Evolutionary conservation across 208 protist genomes (phyloP), one percentile per base, ranked within the genome.

Genomic region (Wallacemonas sp.): DNA sequence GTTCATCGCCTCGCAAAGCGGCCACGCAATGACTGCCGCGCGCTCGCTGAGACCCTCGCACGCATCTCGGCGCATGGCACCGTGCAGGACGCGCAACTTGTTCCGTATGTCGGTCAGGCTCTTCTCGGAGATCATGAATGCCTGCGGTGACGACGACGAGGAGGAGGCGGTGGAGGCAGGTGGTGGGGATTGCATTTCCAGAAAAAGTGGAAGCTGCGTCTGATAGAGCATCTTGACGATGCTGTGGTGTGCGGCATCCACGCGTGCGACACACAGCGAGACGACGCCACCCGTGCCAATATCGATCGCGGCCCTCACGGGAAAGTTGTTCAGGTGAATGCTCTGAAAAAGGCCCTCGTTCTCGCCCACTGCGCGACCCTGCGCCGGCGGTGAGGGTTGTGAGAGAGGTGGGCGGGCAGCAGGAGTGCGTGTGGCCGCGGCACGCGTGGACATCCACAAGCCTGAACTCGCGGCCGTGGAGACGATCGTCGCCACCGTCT

Each of bases 291-390:
- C 87, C 2, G 84, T 91, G 31, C 90, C 90, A 65, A 96, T 91
- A 55, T 96, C 90, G 26, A 96, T 91, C 18, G 90, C 90, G 1
- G 90, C 90, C 12, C 90, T 79, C 23, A 96, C 79, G n/a, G 90
- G 90, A 39, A 91, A 92, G 1, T 61, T 55, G 28, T 96, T 96
- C 25, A 93, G 67, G 63, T 90, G 81, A 10, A 84, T 57, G 59
- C 87, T 86, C 50, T 92, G 85, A 61, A 94, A 92, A 22, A 92
- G 74, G 42, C 89, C 89, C 32, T 67, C 57, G 20, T 79, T 63
- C 23, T 67, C 57, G 1, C n/a, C 61, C 44, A 28, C 48, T 38
- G n/a, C 61, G 32, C 20, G 22, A 12, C 42, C 25, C 28, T 41
- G 18, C n/a, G 32, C 38, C 22, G 20, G 3, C 28, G 32, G 46